Evolutionary conservation across 2,329 filamentous ascomycete genomes (phyloP).

Genomic region (Trichophyton mentagrophytes): DNA sequence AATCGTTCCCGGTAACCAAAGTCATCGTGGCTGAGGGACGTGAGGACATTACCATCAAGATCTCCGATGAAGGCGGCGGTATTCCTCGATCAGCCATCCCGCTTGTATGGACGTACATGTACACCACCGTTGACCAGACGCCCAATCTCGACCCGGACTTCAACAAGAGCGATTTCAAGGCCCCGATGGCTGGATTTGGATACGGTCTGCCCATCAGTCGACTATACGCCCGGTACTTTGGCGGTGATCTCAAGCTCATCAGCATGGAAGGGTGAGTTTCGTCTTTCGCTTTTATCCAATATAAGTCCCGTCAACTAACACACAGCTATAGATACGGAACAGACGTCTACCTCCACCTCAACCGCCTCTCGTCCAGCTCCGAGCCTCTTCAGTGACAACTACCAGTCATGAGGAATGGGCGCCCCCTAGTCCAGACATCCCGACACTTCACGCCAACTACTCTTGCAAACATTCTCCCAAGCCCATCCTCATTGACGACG

Average conservation of each 20-base stretch:
- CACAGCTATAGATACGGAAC: conserved; percentile 65
- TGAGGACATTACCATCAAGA: conserved; percentile 98
- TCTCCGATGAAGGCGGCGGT: conserved; percentile 90
- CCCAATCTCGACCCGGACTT: conserved; percentile 93
- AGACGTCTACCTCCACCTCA: conserved; percentile 95
- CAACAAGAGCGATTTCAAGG: conserved; percentile 98
- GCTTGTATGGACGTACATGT: conserved; percentile 99
- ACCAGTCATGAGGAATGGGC: conserved; percentile 75
- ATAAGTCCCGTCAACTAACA: conserved; percentile 14
- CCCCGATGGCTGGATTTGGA: conserved; percentile 98
- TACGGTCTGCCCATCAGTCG: conserved; percentile 91
- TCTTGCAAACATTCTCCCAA: not conserved
- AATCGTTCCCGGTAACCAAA: conserved; percentile 92
- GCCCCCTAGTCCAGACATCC: conserved; percentile 32
- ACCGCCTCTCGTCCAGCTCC: conserved; percentile 85
- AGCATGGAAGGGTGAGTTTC: conserved; percentile 90
- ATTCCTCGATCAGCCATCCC: conserved; percentile 89
- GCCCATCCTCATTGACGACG: conserved; percentile 14
- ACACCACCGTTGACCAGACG: conserved; percentile 93
- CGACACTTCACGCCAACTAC: conserved; percentile 25
- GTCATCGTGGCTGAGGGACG: conserved; percentile 96
- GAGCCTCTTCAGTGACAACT: conserved; percentile 88
- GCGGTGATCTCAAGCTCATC: conserved; percentile 91
- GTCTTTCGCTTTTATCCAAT: not conserved
- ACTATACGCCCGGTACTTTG: conserved; percentile 92